Percentiles rank a stretch among this genome's conserved stretches.
phyloP scores from a whole-genome alignment of 2,329 filamentous ascomycete genomes.

The Fusarium xylarioides region DNA sequence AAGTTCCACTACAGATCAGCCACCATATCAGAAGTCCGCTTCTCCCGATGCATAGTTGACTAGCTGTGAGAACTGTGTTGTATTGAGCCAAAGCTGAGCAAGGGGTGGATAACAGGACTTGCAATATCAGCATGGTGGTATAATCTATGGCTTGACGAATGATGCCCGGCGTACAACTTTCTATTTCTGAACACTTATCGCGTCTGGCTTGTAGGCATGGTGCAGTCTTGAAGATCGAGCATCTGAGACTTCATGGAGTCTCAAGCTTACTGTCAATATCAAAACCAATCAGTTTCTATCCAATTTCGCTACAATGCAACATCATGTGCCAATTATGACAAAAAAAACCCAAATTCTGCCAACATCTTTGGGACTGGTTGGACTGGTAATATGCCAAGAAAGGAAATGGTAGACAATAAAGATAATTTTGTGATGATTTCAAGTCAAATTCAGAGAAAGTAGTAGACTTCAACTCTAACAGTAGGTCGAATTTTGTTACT shows the following conservation, averaged over 20 bases:
- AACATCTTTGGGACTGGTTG: neutral
- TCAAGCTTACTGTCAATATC: neutral
- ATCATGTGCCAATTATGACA: neutral
- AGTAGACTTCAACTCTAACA: neutral
- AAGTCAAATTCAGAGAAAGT: too few relatives aligned
- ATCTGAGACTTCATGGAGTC: neutral
- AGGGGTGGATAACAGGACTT: neutral
- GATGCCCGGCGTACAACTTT: neutral
- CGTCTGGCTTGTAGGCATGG: neutral
- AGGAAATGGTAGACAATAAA: neutral
- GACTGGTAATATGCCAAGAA: neutral
- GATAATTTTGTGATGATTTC: neutral
- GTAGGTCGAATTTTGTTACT: too few relatives aligned
- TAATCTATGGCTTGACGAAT: neutral
- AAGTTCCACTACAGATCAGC: neutral
- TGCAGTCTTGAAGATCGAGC: too few relatives aligned
- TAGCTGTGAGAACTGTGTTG: neutral
- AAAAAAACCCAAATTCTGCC: too few relatives aligned
- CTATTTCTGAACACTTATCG: neutral
- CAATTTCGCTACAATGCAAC: too few relatives aligned
- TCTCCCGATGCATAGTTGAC: neutral
- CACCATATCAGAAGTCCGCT: neutral
- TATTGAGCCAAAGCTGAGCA: neutral
- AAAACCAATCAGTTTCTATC: neutral
- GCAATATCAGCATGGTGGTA: too few relatives aligned